Evolutionary conservation across 306 rosid genomes (phyloP).

Genomic region (Dryas drummondii): DNA sequence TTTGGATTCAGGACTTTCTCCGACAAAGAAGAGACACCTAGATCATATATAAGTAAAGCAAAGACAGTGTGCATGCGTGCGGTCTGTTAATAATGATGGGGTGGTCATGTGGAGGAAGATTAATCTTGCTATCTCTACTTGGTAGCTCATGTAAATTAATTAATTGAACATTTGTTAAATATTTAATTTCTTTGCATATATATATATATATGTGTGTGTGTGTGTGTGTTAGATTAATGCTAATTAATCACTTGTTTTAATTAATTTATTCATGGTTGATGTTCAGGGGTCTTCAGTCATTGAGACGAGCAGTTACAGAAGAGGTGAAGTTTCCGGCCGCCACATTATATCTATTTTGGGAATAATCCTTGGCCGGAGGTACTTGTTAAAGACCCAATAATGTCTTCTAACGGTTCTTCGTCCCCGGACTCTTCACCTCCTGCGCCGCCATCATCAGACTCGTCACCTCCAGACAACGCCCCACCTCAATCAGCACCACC

Average conservation of each 20-base stretch:
- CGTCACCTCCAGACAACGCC: conserved; percentile 7
- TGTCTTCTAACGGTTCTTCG: conserved; percentile 42
- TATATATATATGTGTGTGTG: background rate
- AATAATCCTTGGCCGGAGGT: conserved; percentile 35
- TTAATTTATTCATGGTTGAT: background rate
- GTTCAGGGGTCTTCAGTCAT: conserved; percentile 40
- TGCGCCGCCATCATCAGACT: conserved; percentile 20
- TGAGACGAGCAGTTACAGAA: conserved; percentile 31
- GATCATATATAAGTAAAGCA: no score
- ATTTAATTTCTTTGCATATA: background rate
- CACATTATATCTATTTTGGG: conserved; percentile 15
- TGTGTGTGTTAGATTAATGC: background rate
- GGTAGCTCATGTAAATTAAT: background rate
- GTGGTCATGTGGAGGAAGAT: background rate
- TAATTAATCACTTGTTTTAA: background rate
- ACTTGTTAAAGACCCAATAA: conserved; percentile 37
- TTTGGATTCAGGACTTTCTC: no score
- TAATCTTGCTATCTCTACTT: background rate
- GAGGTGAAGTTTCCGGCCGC: conserved; percentile 48
- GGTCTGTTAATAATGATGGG: no score
- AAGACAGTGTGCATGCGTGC: no score
- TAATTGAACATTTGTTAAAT: background rate
- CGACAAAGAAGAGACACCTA: no score
- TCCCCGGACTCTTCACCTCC: conserved; percentile 26
- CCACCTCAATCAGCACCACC: conserved; percentile 8